Percentiles rank a stretch among this genome's conserved stretches.
These are phyloP conservation scores for Teratosphaeria pseudoeucalypti DNA, from an alignment of 2,329 filamentous ascomycete genomes.

Conservation along the genomic window DNA sequence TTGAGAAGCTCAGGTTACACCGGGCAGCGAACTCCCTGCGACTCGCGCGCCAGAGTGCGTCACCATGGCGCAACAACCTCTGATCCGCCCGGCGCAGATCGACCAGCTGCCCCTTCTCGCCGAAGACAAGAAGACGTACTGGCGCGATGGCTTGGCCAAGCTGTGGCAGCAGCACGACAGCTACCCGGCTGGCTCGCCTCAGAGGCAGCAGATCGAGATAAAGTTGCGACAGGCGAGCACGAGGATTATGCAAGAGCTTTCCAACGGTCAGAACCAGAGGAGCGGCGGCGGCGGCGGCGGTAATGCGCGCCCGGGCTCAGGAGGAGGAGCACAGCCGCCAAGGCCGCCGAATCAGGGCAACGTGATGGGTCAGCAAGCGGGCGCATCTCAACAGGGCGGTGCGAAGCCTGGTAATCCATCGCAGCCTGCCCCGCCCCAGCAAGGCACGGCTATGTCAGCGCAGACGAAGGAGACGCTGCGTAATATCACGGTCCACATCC, in stretches of 20 bases:
- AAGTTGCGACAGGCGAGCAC: slow-evolving; percentile 39
- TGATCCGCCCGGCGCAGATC: slow-evolving; percentile 44
- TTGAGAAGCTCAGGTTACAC: not conserved
- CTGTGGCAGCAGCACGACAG: slow-evolving; percentile 45
- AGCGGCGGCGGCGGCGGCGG: slow-evolving; percentile 6
- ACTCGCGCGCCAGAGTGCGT: not conserved
- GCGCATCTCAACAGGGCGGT: not conserved
- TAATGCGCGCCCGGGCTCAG: slow-evolving; percentile 10
- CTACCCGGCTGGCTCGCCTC: slow-evolving; percentile 37
- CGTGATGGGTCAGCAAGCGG: not conserved
- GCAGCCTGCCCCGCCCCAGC: not conserved
- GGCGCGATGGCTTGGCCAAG: slow-evolving; percentile 42
- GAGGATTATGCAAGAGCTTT: slow-evolving; percentile 33
- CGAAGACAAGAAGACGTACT: slow-evolving; percentile 46
- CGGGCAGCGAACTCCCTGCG: not conserved
- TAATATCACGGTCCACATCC: not conserved
- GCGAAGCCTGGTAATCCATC: not conserved
- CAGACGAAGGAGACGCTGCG: not conserved
- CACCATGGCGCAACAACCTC: slow-evolving; percentile 2
- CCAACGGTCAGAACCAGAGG: slow-evolving; percentile 9
- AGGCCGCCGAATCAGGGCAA: slow-evolving; percentile 4
- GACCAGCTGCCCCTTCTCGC: slow-evolving; percentile 43
- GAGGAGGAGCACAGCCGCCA: slow-evolving; percentile 6
- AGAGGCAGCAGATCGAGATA: slow-evolving; percentile 41
- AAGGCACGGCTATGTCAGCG: not conserved